A percentile compares a stretch with the other conserved stretches of the same genome.
Conservation (phyloP, 192 early-diverging fungal species). For the Podila verticillata region DNA sequence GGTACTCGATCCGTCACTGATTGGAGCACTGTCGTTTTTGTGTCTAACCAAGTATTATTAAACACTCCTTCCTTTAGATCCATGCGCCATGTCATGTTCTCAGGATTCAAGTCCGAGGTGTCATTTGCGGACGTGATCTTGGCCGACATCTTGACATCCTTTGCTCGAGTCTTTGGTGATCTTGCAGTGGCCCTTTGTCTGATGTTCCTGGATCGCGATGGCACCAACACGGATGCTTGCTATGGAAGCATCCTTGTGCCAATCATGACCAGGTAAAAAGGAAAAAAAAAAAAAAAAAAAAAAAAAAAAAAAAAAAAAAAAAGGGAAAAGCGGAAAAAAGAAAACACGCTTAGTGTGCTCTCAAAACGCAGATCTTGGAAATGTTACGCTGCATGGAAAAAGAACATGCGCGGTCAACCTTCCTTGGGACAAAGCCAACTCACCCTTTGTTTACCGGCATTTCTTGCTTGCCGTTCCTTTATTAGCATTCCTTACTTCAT, state of each 20-base stretch:
- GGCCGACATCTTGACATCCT: conserved; percentile 95
- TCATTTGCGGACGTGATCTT: conserved; percentile 85
- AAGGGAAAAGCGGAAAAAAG: too few species aligned
- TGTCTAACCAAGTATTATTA: not conserved
- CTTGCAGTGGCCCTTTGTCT: conserved; percentile 74
- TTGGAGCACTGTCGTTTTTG: not conserved
- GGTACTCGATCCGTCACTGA: not conserved
- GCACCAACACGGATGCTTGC: conserved; percentile 47
- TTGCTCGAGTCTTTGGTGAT: conserved; percentile 90
- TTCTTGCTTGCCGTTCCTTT: conserved; percentile 8
- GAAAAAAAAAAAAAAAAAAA: too few species aligned
- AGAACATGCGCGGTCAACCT: too few species aligned
- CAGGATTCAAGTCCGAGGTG: conserved; percentile 62
- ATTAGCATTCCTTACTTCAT: conserved; percentile 79
- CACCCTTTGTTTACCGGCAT: conserved; percentile 1
- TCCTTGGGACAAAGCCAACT: not conserved
- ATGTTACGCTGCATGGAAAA: too few species aligned
- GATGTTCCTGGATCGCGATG: conserved; percentile 55
- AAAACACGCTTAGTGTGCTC: too few species aligned
- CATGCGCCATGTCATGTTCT: conserved; percentile 58
- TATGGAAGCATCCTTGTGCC: conserved; percentile 64
- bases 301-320: too few species aligned
- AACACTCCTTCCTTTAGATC: conserved; percentile 48
- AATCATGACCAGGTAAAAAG: conserved; percentile 73
- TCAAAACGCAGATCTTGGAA: too few species aligned